Base-by-base conservation (phyloP, 1,284 basidiomycete genomes). In the Lentinula novae-zelandiae region DNA sequence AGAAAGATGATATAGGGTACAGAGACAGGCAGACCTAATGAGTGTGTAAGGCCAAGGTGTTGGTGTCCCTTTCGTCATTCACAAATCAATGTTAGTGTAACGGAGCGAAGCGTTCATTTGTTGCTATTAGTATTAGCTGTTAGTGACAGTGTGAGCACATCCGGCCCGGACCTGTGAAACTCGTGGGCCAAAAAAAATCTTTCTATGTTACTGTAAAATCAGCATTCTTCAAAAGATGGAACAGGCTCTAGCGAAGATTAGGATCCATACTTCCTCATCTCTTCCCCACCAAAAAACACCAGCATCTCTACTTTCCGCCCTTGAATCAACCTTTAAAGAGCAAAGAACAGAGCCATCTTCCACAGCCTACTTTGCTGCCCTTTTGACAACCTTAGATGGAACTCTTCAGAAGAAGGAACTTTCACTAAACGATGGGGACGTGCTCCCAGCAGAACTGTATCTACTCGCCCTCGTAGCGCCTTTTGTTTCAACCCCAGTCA, bases 201-300 rank as follows among this genome's bases (percentile, higher is more conserved):
- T 27, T 27, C 27, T 27, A 46, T 44, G 33, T 53, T 42, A 36
- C 20, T 20, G 22, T 22, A 15, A 27, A 15, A 7, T 20, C 17
- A 12, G 27, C 22, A 22, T 22, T 22, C 46, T 20, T 22, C 46
- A 10, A 5, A 48, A 15, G 31, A 84, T 86, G 84, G 86, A 90
- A 70, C 70, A 79, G 15, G 84, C 86, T 27, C 80, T 97, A 55
- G 78, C 85, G 63, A 98, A 98, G 78, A 94, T 99, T 66, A 82
- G 96, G 60, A 89, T 90, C 13, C 94, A 98, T 69, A 88, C 87
- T 2, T 84, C 85, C 27, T 96, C 95, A 0, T 83, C 85, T 33
- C 81, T 96, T 20, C 73, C 88, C 1, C 93, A 97, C 71, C 95
- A 98, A 76, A 93, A 93, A 71, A 85, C 91, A 57, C 95, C 95